Conservation (phyloP, 305 asterid genomes). For the Fraxinus angustifolia region DNA sequence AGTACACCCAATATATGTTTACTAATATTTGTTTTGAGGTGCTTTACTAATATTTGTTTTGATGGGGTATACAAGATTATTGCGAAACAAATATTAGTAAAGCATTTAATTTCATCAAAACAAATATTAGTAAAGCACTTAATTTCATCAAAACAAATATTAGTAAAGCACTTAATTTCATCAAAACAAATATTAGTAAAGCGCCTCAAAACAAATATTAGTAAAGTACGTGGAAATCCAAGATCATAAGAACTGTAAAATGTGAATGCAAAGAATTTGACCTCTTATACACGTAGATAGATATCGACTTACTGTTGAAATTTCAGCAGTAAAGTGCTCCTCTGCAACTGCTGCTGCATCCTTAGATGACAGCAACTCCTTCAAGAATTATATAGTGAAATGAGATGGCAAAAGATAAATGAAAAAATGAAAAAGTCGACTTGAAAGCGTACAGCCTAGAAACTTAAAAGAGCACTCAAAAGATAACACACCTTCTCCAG, state of each 20-base stretch:
- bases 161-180: too few species aligned
- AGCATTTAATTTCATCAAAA: too few species aligned
- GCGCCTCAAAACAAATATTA: not conserved
- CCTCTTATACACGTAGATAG: not conserved
- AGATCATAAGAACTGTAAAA: not conserved
- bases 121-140: too few species aligned
- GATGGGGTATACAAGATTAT: too few species aligned
- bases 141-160: too few species aligned
- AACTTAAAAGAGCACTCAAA: conserved; percentile 13
- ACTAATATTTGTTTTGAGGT: too few species aligned
- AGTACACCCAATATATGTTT: too few species aligned
- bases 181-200: too few species aligned
- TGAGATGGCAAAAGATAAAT: not conserved
- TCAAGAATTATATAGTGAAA: conserved; percentile 18
- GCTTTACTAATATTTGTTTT: too few species aligned
- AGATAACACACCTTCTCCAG: conserved; percentile 52
- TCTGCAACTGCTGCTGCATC: conserved; percentile 69
- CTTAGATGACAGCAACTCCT: conserved; percentile 76
- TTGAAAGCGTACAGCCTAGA: conserved; percentile 5
- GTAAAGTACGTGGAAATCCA: not conserved
- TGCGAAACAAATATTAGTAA: too few species aligned
- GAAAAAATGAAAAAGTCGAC: not conserved
- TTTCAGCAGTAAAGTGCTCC: conserved; percentile 65
- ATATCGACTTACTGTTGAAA: conserved; percentile 58
- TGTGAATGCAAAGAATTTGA: not conserved